A percentile compares a stretch with the other conserved stretches of the same genome.
These are phyloP conservation scores for Ambrosia hybrid DNA, from an alignment of 140 eudicot species.

Conservation along the genomic window DNA sequence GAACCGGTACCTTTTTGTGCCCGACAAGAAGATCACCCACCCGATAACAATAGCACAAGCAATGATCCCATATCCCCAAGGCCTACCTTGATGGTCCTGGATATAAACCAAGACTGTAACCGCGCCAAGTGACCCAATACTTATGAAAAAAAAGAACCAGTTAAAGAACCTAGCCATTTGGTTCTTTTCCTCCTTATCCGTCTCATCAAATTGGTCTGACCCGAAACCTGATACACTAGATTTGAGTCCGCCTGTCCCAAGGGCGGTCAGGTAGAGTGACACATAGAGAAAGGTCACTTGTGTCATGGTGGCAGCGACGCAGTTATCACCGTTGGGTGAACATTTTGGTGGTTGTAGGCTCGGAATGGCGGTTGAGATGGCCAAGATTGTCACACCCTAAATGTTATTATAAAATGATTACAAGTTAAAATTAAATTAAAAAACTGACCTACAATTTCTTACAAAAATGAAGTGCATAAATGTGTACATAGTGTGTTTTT, in stretches of 20 bases:
- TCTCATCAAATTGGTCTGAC: slow-evolving; percentile 76
- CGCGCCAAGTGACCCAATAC: slow-evolving; percentile 67
- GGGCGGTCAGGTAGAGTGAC: slow-evolving; percentile 73
- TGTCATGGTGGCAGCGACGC: slow-evolving; percentile 44
- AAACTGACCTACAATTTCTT: not conserved
- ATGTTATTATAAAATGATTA: not conserved
- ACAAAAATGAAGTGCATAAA: not conserved
- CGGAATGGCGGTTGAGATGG: slow-evolving; percentile 70
- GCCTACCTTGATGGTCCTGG: slow-evolving; percentile 65
- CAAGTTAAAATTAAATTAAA: no score
- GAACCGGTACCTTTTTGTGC: slow-evolving; percentile 70
- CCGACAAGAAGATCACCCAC: slow-evolving; percentile 47
- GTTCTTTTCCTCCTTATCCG: slow-evolving; percentile 42
- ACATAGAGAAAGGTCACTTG: slow-evolving; percentile 52
- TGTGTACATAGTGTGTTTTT: not conserved
- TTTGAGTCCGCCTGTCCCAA: slow-evolving; percentile 80
- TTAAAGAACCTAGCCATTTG: slow-evolving; percentile 62
- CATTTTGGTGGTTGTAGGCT: slow-evolving; percentile 77
- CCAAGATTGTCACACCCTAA: slow-evolving; percentile 73
- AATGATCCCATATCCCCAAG: slow-evolving; percentile 77
- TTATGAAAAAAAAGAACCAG: slow-evolving; percentile 84
- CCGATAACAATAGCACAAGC: slow-evolving; percentile 58
- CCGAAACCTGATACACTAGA: slow-evolving; percentile 89
- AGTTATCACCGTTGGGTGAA: slow-evolving; percentile 30
- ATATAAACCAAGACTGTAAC: slow-evolving; percentile 72